Evolutionary conservation across 306 rosid species (phyloP).

Genomic region (Prunus dulcis): DNA sequence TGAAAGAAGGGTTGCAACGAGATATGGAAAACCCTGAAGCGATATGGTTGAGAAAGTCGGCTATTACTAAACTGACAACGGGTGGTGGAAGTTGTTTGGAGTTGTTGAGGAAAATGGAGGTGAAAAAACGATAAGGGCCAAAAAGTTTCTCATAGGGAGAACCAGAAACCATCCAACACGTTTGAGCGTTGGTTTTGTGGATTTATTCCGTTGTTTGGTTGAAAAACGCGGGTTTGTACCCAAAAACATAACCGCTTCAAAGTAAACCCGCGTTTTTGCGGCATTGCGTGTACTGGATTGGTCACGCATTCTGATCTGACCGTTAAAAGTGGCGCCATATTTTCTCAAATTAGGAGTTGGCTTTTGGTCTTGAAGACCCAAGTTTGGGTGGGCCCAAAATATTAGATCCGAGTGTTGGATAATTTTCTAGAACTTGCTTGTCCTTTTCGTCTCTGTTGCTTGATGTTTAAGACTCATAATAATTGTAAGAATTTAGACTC

Average conservation of each 20-base stretch:
- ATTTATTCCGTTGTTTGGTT: background rate
- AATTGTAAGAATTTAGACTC: too few relatives aligned
- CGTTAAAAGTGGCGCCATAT: background rate
- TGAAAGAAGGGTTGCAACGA: background rate
- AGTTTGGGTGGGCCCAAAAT: background rate
- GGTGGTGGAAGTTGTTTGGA: slow-evolving; percentile 8
- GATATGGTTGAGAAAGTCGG: background rate
- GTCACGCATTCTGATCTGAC: background rate
- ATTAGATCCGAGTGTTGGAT: background rate
- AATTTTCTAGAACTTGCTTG: background rate
- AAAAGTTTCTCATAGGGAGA: too few relatives aligned
- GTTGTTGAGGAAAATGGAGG: background rate
- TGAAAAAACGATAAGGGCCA: background rate
- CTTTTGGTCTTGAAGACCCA: background rate
- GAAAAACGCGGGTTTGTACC: background rate
- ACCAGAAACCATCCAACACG: background rate
- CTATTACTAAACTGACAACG: background rate
- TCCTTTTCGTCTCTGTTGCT: too few relatives aligned
- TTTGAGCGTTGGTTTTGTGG: background rate
- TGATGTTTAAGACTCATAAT: too few relatives aligned
- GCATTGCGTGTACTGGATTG: background rate
- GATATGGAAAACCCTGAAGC: background rate
- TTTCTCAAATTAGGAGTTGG: background rate
- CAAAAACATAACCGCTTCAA: background rate
- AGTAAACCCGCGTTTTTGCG: background rate